These are phyloP conservation scores for Rhizodiscina lignyota DNA, from an alignment of 495 filamentous ascomycete genomes.

Conservation along the genomic window DNA sequence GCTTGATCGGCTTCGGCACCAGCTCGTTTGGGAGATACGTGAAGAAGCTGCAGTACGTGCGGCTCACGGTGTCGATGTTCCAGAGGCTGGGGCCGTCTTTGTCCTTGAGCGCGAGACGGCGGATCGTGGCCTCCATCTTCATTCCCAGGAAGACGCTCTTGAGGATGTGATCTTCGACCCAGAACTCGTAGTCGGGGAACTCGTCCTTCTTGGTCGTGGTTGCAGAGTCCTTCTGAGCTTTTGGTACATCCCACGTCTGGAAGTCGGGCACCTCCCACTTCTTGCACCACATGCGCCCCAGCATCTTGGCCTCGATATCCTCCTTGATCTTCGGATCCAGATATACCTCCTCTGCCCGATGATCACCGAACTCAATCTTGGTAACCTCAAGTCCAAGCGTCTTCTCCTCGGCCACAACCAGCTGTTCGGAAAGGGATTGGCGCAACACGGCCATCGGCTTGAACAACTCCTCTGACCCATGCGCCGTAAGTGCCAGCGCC, in stretches of 20 bases:
- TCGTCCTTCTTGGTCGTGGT: conserved; percentile 13
- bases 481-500: neutral
- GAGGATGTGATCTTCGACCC: conserved; percentile 51
- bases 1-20: neutral
- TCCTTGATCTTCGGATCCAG: no score
- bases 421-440: no score
- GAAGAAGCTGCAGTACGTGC: conserved; percentile 40
- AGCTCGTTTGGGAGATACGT: conserved; percentile 47
- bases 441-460: no score
- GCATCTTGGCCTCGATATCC: no score
- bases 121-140: conserved; percentile 46
- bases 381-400: no score
- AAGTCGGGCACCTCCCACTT: conserved; percentile 13
- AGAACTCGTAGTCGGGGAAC: conserved; percentile 35
- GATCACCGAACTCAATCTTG: no score
- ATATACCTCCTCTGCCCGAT: no score
- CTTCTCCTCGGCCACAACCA: no score
- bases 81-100: conserved; percentile 18
- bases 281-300: no score
- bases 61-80: conserved; percentile 39
- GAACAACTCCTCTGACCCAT: neutral
- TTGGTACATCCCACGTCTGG: conserved; percentile 17
- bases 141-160: conserved; percentile 49
- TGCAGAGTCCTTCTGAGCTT: conserved; percentile 4
- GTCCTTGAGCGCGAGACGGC: conserved; percentile 10